Percentiles rank a stretch among this genome's conserved stretches.
Evolutionary conservation across 768 basidiomycete species (phyloP).

Genomic region (Sistotremastrum suecicum): DNA sequence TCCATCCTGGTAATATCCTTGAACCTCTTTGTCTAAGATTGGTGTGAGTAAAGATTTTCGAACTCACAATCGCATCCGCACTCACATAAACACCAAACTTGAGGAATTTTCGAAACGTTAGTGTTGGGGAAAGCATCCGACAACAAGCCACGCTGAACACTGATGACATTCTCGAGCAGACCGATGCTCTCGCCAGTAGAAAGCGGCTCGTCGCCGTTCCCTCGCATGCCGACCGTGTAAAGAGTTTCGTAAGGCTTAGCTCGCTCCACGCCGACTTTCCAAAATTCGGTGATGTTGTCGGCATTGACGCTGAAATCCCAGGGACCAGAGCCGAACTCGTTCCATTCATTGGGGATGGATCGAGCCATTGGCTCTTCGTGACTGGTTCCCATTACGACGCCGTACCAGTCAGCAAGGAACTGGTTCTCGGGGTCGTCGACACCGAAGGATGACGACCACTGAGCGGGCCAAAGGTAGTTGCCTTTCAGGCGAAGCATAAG

Average conservation of each 20-base stretch:
- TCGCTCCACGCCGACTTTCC: slow-evolving; percentile 44
- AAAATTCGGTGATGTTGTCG: slow-evolving; percentile 43
- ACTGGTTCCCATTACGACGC: slow-evolving; percentile 57
- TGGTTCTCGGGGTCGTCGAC: slow-evolving; percentile 50
- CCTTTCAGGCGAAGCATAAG: slow-evolving; percentile 50
- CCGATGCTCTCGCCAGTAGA: slow-evolving; percentile 32
- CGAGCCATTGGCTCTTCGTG: slow-evolving; percentile 70
- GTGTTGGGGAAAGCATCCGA: slow-evolving; percentile 32
- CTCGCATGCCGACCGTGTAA: slow-evolving; percentile 60
- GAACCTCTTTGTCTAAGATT: slow-evolving; percentile 38
- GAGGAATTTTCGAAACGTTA: slow-evolving; percentile 38
- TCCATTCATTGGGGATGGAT: slow-evolving; percentile 54
- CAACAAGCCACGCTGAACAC: slow-evolving; percentile 49
- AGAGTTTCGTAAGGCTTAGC: slow-evolving; percentile 46
- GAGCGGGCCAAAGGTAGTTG: slow-evolving; percentile 58
- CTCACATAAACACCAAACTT: slow-evolving; percentile 49
- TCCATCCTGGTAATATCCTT: slow-evolving; percentile 51
- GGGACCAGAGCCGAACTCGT: slow-evolving; percentile 34
- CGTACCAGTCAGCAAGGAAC: slow-evolving; percentile 46
- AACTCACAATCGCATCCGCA: slow-evolving; percentile 2
- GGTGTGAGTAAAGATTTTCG: no score
- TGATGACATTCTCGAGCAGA: slow-evolving; percentile 40
- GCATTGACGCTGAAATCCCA: slow-evolving; percentile 53
- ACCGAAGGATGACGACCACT: slow-evolving; percentile 25
- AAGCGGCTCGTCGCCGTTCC: slow-evolving; percentile 36